phyloP scores from a whole-genome alignment of 2,329 filamentous ascomycete species.

The Piedraia hortae region DNA sequence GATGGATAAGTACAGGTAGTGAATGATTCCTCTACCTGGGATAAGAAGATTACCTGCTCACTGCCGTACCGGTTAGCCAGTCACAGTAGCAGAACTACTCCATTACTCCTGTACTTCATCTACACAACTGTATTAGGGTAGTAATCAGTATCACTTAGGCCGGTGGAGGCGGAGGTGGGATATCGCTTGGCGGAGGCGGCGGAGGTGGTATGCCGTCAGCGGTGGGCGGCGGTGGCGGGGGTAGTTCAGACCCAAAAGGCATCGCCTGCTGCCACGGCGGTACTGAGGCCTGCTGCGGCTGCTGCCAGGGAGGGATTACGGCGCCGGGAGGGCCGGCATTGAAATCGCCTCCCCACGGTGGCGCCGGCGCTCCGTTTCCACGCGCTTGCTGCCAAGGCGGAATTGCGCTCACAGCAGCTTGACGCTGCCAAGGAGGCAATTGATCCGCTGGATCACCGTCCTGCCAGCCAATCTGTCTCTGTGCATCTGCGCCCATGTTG shows the following conservation, averaged over 20 bases:
- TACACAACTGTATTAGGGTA: no score
- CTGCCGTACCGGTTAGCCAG: no score
- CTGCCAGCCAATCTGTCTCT: conserved; percentile 59
- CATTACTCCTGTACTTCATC: no score
- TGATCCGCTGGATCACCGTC: conserved; percentile 35
- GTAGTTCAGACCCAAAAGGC: conserved; percentile 1
- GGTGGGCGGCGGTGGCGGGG: conserved; percentile 1
- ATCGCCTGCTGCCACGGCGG: neutral
- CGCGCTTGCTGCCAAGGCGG: conserved; percentile 11
- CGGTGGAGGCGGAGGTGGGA: neutral
- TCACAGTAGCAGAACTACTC: no score
- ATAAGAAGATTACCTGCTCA: no score
- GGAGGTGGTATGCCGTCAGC: conserved; percentile 1
- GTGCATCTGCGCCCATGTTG: conserved; percentile 29
- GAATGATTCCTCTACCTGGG: no score
- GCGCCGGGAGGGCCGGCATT: conserved; percentile 4
- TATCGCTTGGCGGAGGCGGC: conserved; percentile 1
- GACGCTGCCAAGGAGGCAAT: conserved; percentile 8
- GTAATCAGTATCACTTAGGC: no score
- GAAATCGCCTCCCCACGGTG: conserved; percentile 11
- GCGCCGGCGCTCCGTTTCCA: conserved; percentile 10
- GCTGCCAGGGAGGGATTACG: conserved; percentile 3
- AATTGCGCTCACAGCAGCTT: conserved; percentile 9
- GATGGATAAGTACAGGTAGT: no score
- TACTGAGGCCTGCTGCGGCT: conserved; percentile 1